phyloP scores from a whole-genome alignment of 371 early-diverging fungal species.

The Nematocida minor region DNA sequence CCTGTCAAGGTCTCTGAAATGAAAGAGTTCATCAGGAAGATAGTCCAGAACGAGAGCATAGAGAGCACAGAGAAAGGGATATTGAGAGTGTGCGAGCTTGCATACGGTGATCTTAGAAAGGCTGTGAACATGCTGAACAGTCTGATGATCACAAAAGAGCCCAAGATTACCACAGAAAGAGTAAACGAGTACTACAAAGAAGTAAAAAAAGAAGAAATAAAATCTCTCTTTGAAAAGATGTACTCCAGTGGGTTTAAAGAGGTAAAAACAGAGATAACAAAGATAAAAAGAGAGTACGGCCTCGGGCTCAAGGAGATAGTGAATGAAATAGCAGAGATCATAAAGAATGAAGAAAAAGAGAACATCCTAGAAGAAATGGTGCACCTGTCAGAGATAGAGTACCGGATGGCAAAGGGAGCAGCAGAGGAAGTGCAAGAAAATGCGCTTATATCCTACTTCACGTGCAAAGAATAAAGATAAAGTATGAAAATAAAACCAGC shows the following conservation, averaged over 20 bases:
- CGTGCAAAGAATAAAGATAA: not conserved
- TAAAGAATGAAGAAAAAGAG: slow-evolving; percentile 27
- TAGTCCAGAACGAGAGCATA: slow-evolving; percentile 71
- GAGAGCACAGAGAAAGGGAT: slow-evolving; percentile 72
- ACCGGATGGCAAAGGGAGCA: slow-evolving; percentile 56
- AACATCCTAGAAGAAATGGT: slow-evolving; percentile 54
- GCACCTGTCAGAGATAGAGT: slow-evolving; percentile 58
- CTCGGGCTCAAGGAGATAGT: slow-evolving; percentile 51
- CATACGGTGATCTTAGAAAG: slow-evolving; percentile 88
- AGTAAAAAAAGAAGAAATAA: slow-evolving; percentile 5
- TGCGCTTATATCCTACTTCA: slow-evolving; percentile 55
- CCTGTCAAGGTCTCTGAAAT: slow-evolving; percentile 76
- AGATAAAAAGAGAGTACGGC: not conserved
- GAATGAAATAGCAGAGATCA: slow-evolving; percentile 28
- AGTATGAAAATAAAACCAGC: not conserved
- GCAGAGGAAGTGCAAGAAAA: slow-evolving; percentile 60
- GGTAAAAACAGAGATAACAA: not conserved
- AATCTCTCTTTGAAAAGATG: slow-evolving; percentile 42
- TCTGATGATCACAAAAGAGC: slow-evolving; percentile 36
- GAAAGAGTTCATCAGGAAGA: slow-evolving; percentile 69
- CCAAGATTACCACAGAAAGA: slow-evolving; percentile 12
- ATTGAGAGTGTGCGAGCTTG: slow-evolving; percentile 71
- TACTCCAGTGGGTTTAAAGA: slow-evolving; percentile 15
- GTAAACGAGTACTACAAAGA: slow-evolving; percentile 53
- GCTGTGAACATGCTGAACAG: slow-evolving; percentile 72